Base-by-base conservation (phyloP, 495 filamentous ascomycete genomes). In the Paragyromitra xinjiangensis region DNA sequence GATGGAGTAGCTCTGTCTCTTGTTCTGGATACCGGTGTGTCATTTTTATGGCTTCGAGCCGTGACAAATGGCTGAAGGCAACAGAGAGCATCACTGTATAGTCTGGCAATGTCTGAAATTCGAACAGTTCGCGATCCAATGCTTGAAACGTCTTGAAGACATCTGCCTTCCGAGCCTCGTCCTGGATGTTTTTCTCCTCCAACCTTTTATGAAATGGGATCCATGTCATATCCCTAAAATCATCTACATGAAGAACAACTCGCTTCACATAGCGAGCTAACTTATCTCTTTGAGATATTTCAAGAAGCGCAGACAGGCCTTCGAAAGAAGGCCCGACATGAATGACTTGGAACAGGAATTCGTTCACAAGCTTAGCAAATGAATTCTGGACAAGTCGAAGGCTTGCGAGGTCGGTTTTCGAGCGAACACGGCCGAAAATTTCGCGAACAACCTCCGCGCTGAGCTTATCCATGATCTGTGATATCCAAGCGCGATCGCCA, bases 1-100 rank as follows among this genome's bases (percentile, higher is more conserved):
- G 64, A 45, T 58, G 64, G 16, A 74, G 39, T 22, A 53, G 19
- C 14, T 74, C 71, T 39, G 64, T 74, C 64, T 74, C 71, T 24
- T 74, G 50, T 45, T 74, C 71, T 19, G 71, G 71, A 39, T 74
- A 74, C 14, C 71, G 51, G 40, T 74, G 71, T 37, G 71, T 55
- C 64, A 74, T 39, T 29, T 74, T 69, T 45, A 74, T 48, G 39
- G 71, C 64, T 34, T 74, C 71, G 16, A 74, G 71, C 14, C 71
- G 64, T 51, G 71, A 48, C 9, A 74, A 40, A 7, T 61, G 71
- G 37, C 71, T 67, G 16, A 74, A 74, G 19, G 71, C 71, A 39
- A 69, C 71, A 7, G 71, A 74, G 50, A 74, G 64, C 71, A 74
- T 74, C 39, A 74, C 71, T 3, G 71, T 74, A 59, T 74, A 74